Evolutionary conservation across 441 rosid species (phyloP).

Genomic region (Croton laevigatus): DNA sequence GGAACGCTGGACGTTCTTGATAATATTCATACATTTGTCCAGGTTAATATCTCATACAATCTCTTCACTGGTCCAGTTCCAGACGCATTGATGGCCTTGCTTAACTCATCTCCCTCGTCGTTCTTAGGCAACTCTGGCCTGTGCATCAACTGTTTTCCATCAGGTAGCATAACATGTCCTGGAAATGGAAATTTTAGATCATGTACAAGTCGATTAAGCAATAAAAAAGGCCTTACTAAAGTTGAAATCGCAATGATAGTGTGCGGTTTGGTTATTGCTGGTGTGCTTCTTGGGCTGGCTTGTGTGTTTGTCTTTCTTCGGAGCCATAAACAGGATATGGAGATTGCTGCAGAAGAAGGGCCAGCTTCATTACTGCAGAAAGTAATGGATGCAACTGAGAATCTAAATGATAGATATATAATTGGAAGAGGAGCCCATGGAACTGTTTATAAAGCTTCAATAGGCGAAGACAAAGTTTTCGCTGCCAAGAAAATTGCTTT

Average conservation of each 20-base stretch:
- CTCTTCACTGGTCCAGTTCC: conserved; percentile 75
- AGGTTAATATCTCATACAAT: conserved; percentile 57
- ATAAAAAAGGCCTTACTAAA: conserved; percentile 30
- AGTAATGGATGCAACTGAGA: conserved; percentile 66
- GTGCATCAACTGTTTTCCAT: conserved; percentile 45
- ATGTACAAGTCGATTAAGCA: conserved; percentile 34
- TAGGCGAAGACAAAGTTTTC: conserved; percentile 41
- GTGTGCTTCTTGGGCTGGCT: conserved; percentile 36
- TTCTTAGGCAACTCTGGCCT: conserved; percentile 58
- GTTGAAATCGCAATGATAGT: conserved; percentile 40
- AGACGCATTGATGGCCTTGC: conserved; percentile 30
- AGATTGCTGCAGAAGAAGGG: conserved; percentile 44
- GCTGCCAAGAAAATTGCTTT: conserved; percentile 64
- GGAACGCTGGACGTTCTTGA: conserved; percentile 51
- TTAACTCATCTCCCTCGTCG: conserved; percentile 43
- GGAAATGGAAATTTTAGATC: conserved; percentile 31
- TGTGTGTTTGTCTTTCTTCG: conserved; percentile 26
- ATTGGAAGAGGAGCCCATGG: conserved; percentile 85
- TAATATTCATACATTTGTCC: conserved; percentile 36
- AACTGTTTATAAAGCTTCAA: conserved; percentile 53
- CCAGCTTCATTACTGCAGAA: conserved; percentile 43
- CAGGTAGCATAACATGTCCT: conserved; percentile 24
- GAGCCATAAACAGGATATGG: conserved; percentile 31
- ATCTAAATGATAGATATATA: conserved; percentile 53
- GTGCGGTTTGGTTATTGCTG: conserved; percentile 29